These are phyloP conservation scores for Jaminaea rosea DNA, from an alignment of 1,284 basidiomycete genomes.

Conservation along the genomic window DNA sequence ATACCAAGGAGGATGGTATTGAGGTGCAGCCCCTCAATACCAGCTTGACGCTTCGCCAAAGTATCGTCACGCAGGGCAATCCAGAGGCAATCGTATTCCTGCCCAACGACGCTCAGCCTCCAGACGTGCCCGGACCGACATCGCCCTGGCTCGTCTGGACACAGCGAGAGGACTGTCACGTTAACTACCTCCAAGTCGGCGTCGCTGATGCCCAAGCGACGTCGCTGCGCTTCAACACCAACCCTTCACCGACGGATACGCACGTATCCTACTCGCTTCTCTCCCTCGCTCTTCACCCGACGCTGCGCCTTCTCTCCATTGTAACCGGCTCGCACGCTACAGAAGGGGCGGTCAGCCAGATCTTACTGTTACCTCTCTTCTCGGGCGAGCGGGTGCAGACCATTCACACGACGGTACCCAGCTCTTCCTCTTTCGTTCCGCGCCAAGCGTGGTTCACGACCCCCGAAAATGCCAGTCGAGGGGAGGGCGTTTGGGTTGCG, in stretches of 20 bases:
- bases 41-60: constrained; percentile 16
- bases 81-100: constrained; percentile 39
- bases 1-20: constrained; percentile 8
- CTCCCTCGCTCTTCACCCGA: constrained; percentile 31
- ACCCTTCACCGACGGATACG: constrained; percentile 21
- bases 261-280: constrained; percentile 40
- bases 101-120: neutral
- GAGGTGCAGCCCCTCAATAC: constrained; percentile 9
- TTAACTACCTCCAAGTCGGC: constrained; percentile 31
- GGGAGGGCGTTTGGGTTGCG: constrained; percentile 30
- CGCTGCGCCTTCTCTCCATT: constrained; percentile 21
- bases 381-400: constrained; percentile 17
- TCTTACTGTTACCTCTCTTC: constrained; percentile 28
- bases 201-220: neutral
- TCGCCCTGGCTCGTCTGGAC: constrained; percentile 32
- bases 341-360: constrained; percentile 13
- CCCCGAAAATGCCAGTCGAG: too few relatives aligned
- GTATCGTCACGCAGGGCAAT: constrained; percentile 26
- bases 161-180: constrained; percentile 20
- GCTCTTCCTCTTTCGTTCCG: constrained; percentile 16
- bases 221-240: constrained; percentile 32
- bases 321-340: constrained; percentile 27
- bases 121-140: too few relatives aligned
- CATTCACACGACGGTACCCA: constrained; percentile 25
- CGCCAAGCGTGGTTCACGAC: constrained; percentile 28